Percentiles rank a stretch among this genome's conserved stretches.
phyloP scores from a whole-genome alignment of 345 rosid species.

The thale cress (Arabidopsis thaliana) region TAIR10.1 NC_003076.8:79001-79500 shows the following conservation, averaged over 20 bases:
- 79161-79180: conserved; percentile 15
- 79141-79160: neutral
- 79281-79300: too few species aligned
- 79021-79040: too few species aligned
- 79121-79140: neutral
- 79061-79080: neutral
- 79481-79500: conserved; percentile 1
- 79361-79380: neutral
- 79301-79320: neutral
- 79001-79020: too few species aligned
- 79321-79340: neutral
- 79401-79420: conserved; percentile 38
- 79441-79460: conserved; percentile 33
- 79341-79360: neutral
- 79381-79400: conserved; percentile 21
- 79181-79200: conserved; percentile 5
- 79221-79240: neutral
- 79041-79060: neutral
- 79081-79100: neutral
- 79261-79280: neutral
- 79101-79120: neutral
- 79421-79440: conserved; percentile 29
- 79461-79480: conserved; percentile 15
- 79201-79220: neutral
- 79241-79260: conserved; percentile 6